A percentile compares a stretch with the other conserved stretches of the same genome.
Evolutionary conservation across 73 alveolate species (phyloP).

Genomic region (Diophrys sp.): DNA sequence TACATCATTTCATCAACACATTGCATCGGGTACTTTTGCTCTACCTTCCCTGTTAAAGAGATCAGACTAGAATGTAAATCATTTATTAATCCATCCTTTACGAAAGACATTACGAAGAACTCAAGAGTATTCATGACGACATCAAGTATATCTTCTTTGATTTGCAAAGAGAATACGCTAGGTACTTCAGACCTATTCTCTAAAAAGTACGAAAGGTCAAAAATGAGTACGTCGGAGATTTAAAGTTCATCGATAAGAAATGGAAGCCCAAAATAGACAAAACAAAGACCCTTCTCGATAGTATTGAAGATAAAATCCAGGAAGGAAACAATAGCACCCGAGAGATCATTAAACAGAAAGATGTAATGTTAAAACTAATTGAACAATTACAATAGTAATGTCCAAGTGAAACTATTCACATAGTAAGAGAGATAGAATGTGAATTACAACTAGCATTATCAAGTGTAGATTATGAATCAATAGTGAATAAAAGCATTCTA

Average conservation of each 20-base stretch:
- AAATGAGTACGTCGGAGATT: not conserved
- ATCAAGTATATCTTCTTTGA: not conserved
- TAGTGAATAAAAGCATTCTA: no score
- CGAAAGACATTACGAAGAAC: conserved; percentile 1
- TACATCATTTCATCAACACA: no score
- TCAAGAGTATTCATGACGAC: not conserved
- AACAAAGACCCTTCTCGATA: not conserved
- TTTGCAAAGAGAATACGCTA: not conserved
- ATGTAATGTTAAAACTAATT: not conserved
- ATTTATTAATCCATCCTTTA: no score
- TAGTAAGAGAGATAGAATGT: not conserved
- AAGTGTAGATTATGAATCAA: no score
- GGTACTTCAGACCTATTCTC: not conserved
- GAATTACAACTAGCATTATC: not conserved
- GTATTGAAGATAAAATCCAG: not conserved
- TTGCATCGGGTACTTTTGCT: no score
- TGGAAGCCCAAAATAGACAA: not conserved
- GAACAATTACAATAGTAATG: no score
- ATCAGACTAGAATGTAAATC: no score
- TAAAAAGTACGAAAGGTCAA: not conserved
- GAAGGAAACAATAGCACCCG: not conserved
- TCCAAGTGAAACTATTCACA: not conserved
- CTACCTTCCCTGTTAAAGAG: no score
- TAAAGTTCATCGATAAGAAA: not conserved
- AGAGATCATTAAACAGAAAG: not conserved